Conservation (phyloP, 2,329 filamentous ascomycete species). For the Trichophaea hybrida region DNA sequence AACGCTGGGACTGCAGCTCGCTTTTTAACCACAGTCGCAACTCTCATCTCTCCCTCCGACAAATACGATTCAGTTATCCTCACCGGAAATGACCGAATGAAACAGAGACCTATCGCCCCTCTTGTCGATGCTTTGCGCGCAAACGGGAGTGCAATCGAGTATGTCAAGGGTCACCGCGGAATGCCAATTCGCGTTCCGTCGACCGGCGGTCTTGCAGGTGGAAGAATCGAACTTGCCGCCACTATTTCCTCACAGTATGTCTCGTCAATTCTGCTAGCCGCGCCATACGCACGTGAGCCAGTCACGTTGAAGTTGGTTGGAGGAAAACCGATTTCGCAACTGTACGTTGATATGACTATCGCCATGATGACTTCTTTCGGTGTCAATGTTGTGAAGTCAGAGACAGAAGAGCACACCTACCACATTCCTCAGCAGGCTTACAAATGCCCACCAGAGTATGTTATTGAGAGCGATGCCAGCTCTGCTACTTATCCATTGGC, state of each 20-base stretch:
- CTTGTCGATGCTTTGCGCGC: conserved; percentile 76
- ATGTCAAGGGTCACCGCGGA: conserved; percentile 68
- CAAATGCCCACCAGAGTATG: conserved; percentile 69
- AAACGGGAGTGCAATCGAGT: conserved; percentile 79
- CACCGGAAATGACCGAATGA: conserved; percentile 93
- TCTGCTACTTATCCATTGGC: conserved; percentile 93
- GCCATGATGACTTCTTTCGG: conserved; percentile 95
- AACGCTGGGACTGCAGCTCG: conserved; percentile 93
- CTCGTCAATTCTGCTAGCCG: conserved; percentile 90
- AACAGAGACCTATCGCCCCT: conserved; percentile 81
- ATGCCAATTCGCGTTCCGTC: conserved; percentile 72
- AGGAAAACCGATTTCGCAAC: conserved; percentile 93
- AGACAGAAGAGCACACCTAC: conserved; percentile 75
- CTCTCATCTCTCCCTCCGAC: conserved; percentile 56
- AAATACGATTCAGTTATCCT: conserved; percentile 56
- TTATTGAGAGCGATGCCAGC: conserved; percentile 92
- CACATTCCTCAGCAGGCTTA: conserved; percentile 79
- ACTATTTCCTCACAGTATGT: conserved; percentile 99
- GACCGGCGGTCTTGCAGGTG: conserved; percentile 68
- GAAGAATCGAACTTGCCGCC: conserved; percentile 78
- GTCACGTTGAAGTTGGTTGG: conserved; percentile 82
- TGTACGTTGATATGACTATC: conserved; percentile 97
- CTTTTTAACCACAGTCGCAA: conserved; percentile 83
- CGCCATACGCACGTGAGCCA: conserved; percentile 86
- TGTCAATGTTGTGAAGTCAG: conserved; percentile 60